A percentile compares a stretch with the other conserved stretches of the same genome.
phyloP scores from a whole-genome alignment of 2,329 filamentous ascomycete genomes.

The Cladorrhinum sp. region DNA sequence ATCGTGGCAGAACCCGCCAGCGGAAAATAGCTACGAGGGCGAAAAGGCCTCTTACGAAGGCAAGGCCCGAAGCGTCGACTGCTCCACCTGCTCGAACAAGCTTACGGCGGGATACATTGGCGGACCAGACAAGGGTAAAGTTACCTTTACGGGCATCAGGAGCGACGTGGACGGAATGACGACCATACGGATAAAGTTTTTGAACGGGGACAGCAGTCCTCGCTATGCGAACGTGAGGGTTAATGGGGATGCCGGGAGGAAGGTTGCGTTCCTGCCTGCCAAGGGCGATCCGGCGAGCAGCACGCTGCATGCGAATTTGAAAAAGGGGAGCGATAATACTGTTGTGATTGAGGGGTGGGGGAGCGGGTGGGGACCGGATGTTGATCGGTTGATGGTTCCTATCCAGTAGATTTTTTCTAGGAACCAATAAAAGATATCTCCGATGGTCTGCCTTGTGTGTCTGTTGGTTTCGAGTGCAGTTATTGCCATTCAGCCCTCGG shows the following conservation, averaged over 20 bases:
- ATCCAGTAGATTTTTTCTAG: no score
- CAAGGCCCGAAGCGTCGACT: constrained; percentile 46
- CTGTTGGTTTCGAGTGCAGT: no score
- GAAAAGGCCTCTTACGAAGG: constrained; percentile 46
- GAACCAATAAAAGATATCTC: no score
- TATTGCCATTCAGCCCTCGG: no score
- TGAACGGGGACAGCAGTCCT: constrained; percentile 53
- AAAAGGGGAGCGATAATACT: constrained; percentile 45
- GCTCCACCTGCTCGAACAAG: constrained; percentile 49
- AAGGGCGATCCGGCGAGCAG: constrained; percentile 43
- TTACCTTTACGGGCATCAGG: constrained; percentile 47
- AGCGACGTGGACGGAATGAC: constrained; percentile 43
- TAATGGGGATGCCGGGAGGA: constrained; percentile 48
- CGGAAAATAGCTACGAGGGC: constrained; percentile 50
- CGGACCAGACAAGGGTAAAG: constrained; percentile 42
- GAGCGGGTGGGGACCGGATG: constrained; percentile 46
- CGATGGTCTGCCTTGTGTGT: no score
- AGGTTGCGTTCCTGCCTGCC: constrained; percentile 54
- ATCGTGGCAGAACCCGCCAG: constrained; percentile 28
- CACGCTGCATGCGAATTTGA: constrained; percentile 46
- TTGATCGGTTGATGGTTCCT: constrained; percentile 55
- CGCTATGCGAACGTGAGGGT: constrained; percentile 54
- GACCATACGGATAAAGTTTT: constrained; percentile 54
- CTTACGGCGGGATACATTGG: constrained; percentile 55
- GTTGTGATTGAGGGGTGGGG: constrained; percentile 44